Evolutionary conservation across 768 basidiomycete genomes (phyloP).

Genomic region (Lactarius trivialis): DNA sequence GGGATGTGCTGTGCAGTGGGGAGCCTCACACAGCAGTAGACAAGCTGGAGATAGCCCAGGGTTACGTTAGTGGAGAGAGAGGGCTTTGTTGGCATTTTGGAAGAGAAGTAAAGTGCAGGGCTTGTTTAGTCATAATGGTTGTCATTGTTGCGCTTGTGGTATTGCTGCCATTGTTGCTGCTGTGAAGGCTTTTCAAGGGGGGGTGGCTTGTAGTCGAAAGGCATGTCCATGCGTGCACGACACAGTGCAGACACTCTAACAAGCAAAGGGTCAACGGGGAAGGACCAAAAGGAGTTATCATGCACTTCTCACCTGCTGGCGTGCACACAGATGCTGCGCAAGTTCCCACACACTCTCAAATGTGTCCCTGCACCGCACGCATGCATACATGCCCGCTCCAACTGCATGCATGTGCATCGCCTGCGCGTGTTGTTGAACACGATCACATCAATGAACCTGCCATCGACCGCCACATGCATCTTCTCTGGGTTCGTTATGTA

Average conservation of each 20-base stretch:
- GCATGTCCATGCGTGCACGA: slow-evolving; percentile 18
- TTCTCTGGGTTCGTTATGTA: slow-evolving; percentile 58
- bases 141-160: slow-evolving; percentile 5
- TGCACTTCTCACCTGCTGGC: slow-evolving; percentile 15
- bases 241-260: slow-evolving; percentile 9
- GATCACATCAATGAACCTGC: slow-evolving; percentile 50
- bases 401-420: slow-evolving; percentile 32
- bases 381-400: slow-evolving; percentile 3
- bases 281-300: background rate
- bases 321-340: slow-evolving; percentile 16
- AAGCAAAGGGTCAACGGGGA: background rate
- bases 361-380: slow-evolving; percentile 13
- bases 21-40: slow-evolving; percentile 57
- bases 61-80: background rate
- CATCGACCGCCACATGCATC: slow-evolving; percentile 49
- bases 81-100: background rate
- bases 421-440: slow-evolving; percentile 62
- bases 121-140: slow-evolving; percentile 3
- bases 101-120: background rate
- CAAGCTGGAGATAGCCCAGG: slow-evolving; percentile 36
- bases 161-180: background rate
- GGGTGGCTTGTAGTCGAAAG: background rate
- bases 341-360: slow-evolving; percentile 19
- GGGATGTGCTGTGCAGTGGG: slow-evolving; percentile 35
- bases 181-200: background rate